Percentiles rank a stretch among this genome's conserved stretches.
Conservation (phyloP, 176 grass and related monocot species). For the Aegilops sharonensis region DNA sequence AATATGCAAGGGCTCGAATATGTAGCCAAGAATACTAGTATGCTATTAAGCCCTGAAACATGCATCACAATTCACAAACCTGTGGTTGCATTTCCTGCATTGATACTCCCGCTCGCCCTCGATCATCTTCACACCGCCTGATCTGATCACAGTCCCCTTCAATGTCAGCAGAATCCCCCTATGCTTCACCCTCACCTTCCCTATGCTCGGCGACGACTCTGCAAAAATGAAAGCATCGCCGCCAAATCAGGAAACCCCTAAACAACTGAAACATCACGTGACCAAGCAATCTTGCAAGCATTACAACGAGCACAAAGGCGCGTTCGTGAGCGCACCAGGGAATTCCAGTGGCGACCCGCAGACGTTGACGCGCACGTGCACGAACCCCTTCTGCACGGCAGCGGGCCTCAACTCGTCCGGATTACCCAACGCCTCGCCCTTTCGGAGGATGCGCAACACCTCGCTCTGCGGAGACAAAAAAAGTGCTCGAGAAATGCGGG, state of each 20-base stretch:
- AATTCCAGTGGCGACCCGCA: slow-evolving; percentile 64
- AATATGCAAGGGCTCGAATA: not conserved
- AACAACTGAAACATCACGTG: not conserved
- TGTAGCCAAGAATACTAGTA: not conserved
- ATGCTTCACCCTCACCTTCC: slow-evolving; percentile 84
- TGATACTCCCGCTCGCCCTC: slow-evolving; percentile 66
- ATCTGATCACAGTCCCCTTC: slow-evolving; percentile 83
- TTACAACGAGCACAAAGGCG: slow-evolving; percentile 6
- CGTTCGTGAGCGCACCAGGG: slow-evolving; percentile 37
- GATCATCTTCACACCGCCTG: slow-evolving; percentile 84
- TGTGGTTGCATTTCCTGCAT: slow-evolving; percentile 79
- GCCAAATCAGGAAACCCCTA: slow-evolving; percentile 2
- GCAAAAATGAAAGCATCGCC: not conserved
- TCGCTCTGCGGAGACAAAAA: slow-evolving; percentile 32
- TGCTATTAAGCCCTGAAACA: not conserved
- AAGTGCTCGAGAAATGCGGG: not conserved
- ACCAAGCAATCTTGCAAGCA: not conserved
- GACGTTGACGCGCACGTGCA: slow-evolving; percentile 73
- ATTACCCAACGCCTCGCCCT: slow-evolving; percentile 21
- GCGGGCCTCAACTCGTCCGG: not conserved
- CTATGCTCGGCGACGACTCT: slow-evolving; percentile 80
- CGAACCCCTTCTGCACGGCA: slow-evolving; percentile 28
- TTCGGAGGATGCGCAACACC: not conserved
- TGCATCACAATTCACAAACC: slow-evolving; percentile 45
- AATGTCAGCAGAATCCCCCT: slow-evolving; percentile 64